Evolutionary conservation across 2,329 filamentous ascomycete genomes (phyloP).

Genomic region (Fusarium sp.): DNA sequence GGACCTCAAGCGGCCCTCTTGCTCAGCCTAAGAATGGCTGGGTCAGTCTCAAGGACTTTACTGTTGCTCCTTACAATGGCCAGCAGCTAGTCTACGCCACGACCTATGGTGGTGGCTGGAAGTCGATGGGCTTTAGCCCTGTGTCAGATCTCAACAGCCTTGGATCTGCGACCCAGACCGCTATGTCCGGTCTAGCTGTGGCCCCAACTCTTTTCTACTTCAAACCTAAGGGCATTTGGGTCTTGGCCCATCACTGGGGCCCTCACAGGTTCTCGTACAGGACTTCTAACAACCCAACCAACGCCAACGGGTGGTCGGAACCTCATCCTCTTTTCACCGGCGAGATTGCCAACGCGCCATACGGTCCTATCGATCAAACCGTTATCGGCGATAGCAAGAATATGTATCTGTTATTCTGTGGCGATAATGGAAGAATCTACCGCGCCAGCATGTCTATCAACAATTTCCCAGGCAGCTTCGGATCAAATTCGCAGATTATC

Average conservation of each 20-base stretch:
- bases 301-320: conserved; percentile 68
- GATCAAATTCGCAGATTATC: conserved; percentile 62
- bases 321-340: conserved; percentile 69
- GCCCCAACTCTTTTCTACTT: conserved; percentile 75
- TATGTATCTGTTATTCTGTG: conserved; percentile 77
- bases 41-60: conserved; percentile 71
- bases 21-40: conserved; percentile 20
- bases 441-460: conserved; percentile 71
- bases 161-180: conserved; percentile 64
- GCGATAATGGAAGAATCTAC: conserved; percentile 77
- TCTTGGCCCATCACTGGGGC: conserved; percentile 74
- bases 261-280: conserved; percentile 69
- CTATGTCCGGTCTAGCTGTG: conserved; percentile 64
- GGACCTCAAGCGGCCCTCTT: conserved; percentile 21
- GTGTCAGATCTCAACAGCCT: conserved; percentile 68
- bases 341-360: conserved; percentile 63
- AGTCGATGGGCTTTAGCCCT: conserved; percentile 70
- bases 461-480: conserved; percentile 73
- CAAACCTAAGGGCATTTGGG: conserved; percentile 70
- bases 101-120: conserved; percentile 60
- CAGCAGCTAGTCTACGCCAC: conserved; percentile 72
- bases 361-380: conserved; percentile 72
- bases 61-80: conserved; percentile 65
- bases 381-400: conserved; percentile 70
- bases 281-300: conserved; percentile 69